phyloP scores from a whole-genome alignment of 1,139 yeast species.

The Scheffersomyces cryptocercus region DNA sequence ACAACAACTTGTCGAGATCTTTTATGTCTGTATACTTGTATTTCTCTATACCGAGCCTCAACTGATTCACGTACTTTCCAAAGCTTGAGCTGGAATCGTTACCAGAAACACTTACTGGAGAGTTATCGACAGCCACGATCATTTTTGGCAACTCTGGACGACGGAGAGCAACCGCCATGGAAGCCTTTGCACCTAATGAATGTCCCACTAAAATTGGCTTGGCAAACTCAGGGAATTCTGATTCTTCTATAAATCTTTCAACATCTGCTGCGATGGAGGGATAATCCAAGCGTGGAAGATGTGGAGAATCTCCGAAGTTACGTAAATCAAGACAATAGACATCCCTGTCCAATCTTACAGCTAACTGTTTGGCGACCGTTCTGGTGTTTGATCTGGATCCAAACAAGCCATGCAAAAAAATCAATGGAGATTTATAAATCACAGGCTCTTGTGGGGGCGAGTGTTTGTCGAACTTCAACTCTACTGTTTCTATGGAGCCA shows the following conservation, averaged over 20 bases:
- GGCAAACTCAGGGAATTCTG: conserved; percentile 26
- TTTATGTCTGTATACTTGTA: conserved; percentile 49
- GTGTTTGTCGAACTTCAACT: conserved; percentile 31
- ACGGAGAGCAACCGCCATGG: conserved; percentile 81
- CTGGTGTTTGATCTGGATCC: conserved; percentile 82
- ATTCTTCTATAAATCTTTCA: conserved; percentile 59
- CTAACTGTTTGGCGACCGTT: conserved; percentile 58
- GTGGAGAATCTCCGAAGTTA: conserved; percentile 94
- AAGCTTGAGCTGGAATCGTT: conserved; percentile 50
- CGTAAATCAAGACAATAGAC: conserved; percentile 80
- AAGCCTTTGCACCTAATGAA: conserved; percentile 97
- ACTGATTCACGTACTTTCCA: conserved; percentile 28
- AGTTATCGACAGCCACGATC: conserved; percentile 83
- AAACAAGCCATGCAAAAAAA: conserved; percentile 86
- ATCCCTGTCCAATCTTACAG: conserved; percentile 42
- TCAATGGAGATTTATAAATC: conserved; percentile 49
- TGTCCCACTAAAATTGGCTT: conserved; percentile 81
- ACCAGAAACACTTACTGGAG: conserved; percentile 72
- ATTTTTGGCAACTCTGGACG: conserved; percentile 64
- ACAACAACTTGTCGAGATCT: conserved; percentile 69
- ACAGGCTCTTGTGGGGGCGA: conserved; percentile 19
- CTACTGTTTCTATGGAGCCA: conserved; percentile 28
- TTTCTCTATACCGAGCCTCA: conserved; percentile 48
- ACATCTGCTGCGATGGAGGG: conserved; percentile 85
- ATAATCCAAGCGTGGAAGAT: conserved; percentile 66